These are phyloP conservation scores for Malassezia brasiliensis DNA, from an alignment of 1,284 basidiomycete genomes.

Conservation along the genomic window DNA sequence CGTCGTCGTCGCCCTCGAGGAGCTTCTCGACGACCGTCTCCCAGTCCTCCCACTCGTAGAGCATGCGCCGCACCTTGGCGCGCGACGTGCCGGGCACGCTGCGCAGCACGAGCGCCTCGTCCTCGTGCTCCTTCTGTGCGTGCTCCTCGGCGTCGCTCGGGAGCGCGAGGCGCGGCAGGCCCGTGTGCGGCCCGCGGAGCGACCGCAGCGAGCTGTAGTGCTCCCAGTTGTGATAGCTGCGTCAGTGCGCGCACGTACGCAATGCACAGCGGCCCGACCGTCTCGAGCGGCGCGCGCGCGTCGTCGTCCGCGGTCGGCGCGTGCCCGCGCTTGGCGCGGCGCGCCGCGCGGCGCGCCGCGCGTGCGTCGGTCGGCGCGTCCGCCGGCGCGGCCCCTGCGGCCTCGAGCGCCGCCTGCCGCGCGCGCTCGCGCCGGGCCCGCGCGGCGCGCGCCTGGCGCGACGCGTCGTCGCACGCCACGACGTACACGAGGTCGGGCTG, in stretches of 20 bases:
- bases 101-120: constrained; percentile 24
- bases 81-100: constrained; percentile 27
- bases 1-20: constrained; percentile 18
- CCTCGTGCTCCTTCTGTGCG: constrained; percentile 1
- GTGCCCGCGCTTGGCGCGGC: constrained; percentile 13
- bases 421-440: constrained; percentile 22
- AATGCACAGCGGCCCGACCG: constrained; percentile 39
- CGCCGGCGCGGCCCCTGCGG: constrained; percentile 16
- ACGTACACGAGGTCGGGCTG: constrained; percentile 60
- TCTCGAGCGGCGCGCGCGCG: constrained; percentile 19
- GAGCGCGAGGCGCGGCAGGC: constrained; percentile 63
- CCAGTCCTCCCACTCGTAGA: constrained; percentile 26
- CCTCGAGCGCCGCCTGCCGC: constrained; percentile 20
- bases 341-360: constrained; percentile 13
- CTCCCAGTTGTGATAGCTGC: constrained; percentile 65
- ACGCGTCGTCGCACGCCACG: constrained; percentile 46
- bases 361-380: neutral
- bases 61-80: constrained; percentile 20
- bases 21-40: constrained; percentile 27
- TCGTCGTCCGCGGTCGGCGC: neutral
- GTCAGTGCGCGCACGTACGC: constrained; percentile 12
- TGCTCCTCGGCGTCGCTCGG: constrained; percentile 8
- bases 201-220: constrained; percentile 87
- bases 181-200: constrained; percentile 69
- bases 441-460: constrained; percentile 29